Conservation (phyloP, 1,284 basidiomycete genomes). For the Tremellales sp. region DNA sequence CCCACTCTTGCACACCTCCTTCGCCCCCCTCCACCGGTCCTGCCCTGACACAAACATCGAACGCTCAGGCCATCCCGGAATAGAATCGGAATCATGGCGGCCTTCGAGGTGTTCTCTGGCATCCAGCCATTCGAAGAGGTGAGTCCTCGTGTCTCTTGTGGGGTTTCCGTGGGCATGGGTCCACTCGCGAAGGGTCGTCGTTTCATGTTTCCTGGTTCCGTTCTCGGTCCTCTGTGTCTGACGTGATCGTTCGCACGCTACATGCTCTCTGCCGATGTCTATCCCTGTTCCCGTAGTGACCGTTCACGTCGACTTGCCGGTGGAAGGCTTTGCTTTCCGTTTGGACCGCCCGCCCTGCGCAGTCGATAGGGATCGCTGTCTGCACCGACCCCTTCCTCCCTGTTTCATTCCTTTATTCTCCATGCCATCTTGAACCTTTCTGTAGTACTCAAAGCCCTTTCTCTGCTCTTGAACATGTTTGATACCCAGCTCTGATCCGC, state of each 20-base stretch:
- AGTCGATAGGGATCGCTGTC: not conserved
- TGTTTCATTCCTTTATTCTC: constrained; percentile 2
- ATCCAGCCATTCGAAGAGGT: constrained; percentile 37
- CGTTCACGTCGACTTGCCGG: not conserved
- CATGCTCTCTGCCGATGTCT: not conserved
- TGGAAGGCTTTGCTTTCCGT: not conserved
- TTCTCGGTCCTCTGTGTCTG: not conserved
- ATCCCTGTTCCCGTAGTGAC: not conserved
- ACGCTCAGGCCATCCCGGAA: too few species aligned
- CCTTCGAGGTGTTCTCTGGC: constrained; percentile 1
- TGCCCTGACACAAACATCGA: too few species aligned
- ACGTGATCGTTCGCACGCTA: not conserved
- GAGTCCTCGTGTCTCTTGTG: constrained; percentile 15
- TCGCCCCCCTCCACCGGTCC: too few species aligned
- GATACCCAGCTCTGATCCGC: not conserved
- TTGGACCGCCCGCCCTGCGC: too few species aligned
- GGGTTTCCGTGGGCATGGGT: too few species aligned
- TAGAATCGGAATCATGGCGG: not conserved
- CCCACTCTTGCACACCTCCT: too few species aligned
- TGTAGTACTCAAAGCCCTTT: not conserved
- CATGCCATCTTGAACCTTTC: constrained; percentile 1
- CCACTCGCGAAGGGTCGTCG: not conserved
- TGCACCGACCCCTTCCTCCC: constrained; percentile 1
- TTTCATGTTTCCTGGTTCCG: not conserved
- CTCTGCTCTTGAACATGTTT: not conserved